Evolutionary conservation across 306 rosid genomes (phyloP).

Genomic region (Astragalus membranaceus): DNA sequence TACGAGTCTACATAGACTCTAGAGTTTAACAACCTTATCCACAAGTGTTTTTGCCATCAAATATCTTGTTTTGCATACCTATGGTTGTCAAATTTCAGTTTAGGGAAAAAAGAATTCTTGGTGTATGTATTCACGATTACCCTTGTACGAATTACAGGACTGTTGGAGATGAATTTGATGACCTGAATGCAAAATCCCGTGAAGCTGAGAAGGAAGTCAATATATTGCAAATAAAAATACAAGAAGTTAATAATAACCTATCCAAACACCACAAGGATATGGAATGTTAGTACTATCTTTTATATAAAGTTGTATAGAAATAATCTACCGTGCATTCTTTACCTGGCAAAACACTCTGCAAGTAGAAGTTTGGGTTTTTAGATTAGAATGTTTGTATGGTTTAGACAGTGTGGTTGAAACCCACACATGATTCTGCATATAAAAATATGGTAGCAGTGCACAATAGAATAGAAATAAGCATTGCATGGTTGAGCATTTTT

Average conservation of each 20-base stretch:
- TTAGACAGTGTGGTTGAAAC: background rate
- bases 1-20: too few species aligned
- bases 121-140: background rate
- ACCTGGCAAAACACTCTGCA: background rate
- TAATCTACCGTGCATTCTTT: slow-evolving; percentile 10
- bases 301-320: background rate
- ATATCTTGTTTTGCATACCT: background rate
- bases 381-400: background rate
- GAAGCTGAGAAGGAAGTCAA: slow-evolving; percentile 85
- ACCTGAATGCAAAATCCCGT: slow-evolving; percentile 56
- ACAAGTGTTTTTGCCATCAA: background rate
- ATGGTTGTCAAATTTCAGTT: background rate
- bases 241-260: slow-evolving; percentile 56
- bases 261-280: slow-evolving; percentile 68
- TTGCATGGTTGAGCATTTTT: background rate
- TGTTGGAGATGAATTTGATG: slow-evolving; percentile 61
- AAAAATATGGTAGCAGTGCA: background rate
- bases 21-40: too few species aligned
- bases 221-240: slow-evolving; percentile 64
- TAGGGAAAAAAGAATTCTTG: background rate
- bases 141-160: slow-evolving; percentile 40
- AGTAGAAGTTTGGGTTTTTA: background rate
- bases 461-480: slow-evolving; percentile 7
- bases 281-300: slow-evolving; percentile 59
- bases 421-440: slow-evolving; percentile 10